phyloP scores from a whole-genome alignment of 202 grass and related monocot genomes.

The Schoenoplectus tabernaemontani region DNA sequence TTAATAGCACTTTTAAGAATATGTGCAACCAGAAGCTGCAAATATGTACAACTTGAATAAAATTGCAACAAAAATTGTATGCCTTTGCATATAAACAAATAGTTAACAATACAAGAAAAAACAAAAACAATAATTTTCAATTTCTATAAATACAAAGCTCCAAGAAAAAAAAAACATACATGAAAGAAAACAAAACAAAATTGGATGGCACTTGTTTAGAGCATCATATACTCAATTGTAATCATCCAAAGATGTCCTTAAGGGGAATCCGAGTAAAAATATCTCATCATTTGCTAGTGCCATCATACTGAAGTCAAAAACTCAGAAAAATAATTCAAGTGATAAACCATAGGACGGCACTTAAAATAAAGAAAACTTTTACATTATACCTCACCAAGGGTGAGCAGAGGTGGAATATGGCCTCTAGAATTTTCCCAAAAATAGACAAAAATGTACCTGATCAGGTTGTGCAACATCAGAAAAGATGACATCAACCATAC shows the following conservation, averaged over 20 bases:
- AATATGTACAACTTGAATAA: not conserved
- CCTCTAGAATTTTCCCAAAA: not conserved
- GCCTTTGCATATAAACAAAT: no score
- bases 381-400: not conserved
- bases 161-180: not conserved
- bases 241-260: conserved; percentile 98
- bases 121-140: not conserved
- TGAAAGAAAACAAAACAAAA: not conserved
- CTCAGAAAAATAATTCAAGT: not conserved
- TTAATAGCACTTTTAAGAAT: not conserved
- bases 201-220: not conserved
- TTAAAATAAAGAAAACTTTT: not conserved
- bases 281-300: conserved; percentile 31
- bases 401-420: not conserved
- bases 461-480: conserved; percentile 98
- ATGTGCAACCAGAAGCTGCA: not conserved
- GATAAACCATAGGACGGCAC: not conserved
- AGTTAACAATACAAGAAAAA: not conserved
- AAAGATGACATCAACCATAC: conserved; percentile 99
- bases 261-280: conserved; percentile 89
- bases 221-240: conserved; percentile 85
- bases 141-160: not conserved
- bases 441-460: conserved; percentile 45
- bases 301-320: not conserved
- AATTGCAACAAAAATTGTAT: no score